phyloP scores from a whole-genome alignment of 345 rosid genomes.

The Crucihimalaya himalaica region DNA sequence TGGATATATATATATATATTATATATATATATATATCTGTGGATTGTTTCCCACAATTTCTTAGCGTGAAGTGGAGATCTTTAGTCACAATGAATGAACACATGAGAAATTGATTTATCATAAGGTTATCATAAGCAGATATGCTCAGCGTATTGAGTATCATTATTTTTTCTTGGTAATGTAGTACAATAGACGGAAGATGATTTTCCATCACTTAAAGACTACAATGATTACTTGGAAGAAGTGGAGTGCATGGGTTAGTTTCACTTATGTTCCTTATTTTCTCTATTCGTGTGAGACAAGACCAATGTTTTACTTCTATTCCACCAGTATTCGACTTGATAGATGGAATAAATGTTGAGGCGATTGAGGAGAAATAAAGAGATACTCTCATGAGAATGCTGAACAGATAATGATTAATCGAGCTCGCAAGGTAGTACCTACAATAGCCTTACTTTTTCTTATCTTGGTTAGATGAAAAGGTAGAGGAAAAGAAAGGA shows the following conservation, averaged over 20 bases:
- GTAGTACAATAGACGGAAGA: constrained; percentile 88
- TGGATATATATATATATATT: neutral
- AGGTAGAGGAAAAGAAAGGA: neutral
- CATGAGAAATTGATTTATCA: neutral
- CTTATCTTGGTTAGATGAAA: constrained; percentile 3
- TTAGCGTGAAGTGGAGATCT: neutral
- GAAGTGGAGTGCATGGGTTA: constrained; percentile 95
- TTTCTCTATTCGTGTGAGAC: constrained; percentile 3
- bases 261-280: constrained; percentile 34
- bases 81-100: neutral
- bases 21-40: too few relatives aligned
- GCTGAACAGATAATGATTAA: constrained; percentile 86
- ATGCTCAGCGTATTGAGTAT: neutral
- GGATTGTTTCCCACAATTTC: neutral
- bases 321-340: constrained; percentile 61
- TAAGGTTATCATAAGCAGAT: neutral
- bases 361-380: constrained; percentile 73
- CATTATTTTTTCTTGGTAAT: neutral
- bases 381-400: constrained; percentile 73
- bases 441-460: neutral
- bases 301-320: constrained; percentile 1
- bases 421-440: constrained; percentile 76
- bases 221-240: constrained; percentile 93
- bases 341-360: constrained; percentile 74
- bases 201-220: constrained; percentile 73